Base-by-base conservation (phyloP, 176 grass and related monocot genomes). In the Guadua angustifolia region DNA sequence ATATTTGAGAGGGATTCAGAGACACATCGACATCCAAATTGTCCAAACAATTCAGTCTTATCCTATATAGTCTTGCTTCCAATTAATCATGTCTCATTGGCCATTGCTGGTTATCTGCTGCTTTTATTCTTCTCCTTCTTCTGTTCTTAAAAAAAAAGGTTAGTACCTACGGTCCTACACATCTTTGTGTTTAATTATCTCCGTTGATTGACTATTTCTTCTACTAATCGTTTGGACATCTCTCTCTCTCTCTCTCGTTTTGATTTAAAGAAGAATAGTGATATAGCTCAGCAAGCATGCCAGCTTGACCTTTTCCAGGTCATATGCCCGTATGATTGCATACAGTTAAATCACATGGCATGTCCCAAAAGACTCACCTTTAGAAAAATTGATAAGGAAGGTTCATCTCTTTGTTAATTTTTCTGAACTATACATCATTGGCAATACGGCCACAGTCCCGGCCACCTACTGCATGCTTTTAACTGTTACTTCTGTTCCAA, bases 341-440 rank as follows among this genome's bases (percentile, higher is more conserved):
- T 33, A 39, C 52, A 71, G 52, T 24, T 59, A 63, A 33, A 11
- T 42, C 68, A 82, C 66, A 61, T 58, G 53, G 68, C 51, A 71
- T 32, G 67, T 24, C 25, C 66, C 21, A 50, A 66, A 58, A 10
- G 52, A 9, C 19, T 5, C 16, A 18, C 16, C 51, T 17, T 10
- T 29, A 36, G 25, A 66, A 19, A 79, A 36, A 35, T 35, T 14
- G 9, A 10, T 38, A 80, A 4, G 46, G 19, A 53, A 80, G 6
- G 3, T 38, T 49, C 42, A 36, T 38, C 16, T 65, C 3, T n/a
- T 18, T 45, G 11, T 26, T 61, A 61, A 13, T 26, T 26, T 14
- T 29, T 1, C 11, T 26, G 13, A 61, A 26, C 1, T 62, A 29
- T 36, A 36, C 24, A 16, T 63, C 52, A 77, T 29, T 62, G 25